Percentiles rank a stretch among this genome's conserved stretches.
phyloP scores from a whole-genome alignment of 1,284 basidiomycete genomes.

The Ganoderma multipileum region DNA sequence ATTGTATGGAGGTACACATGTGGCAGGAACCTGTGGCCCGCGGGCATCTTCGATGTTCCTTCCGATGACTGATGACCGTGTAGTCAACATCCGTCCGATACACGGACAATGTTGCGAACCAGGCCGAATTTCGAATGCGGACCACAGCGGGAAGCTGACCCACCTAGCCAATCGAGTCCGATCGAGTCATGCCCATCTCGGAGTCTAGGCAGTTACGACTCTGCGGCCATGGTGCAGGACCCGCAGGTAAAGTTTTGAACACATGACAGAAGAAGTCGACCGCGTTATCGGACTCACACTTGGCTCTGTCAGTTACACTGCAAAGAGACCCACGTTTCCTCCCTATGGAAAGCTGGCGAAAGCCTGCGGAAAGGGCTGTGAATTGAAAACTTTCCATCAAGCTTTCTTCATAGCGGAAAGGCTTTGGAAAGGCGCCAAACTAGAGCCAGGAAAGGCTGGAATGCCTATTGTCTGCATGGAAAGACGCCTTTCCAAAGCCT shows the following conservation, averaged over 20 bases:
- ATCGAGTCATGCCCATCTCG: conserved; percentile 50
- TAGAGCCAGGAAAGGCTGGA: neutral
- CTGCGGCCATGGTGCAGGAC: conserved; percentile 59
- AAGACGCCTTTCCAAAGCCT: neutral
- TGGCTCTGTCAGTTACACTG: neutral
- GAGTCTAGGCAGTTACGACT: conserved; percentile 66
- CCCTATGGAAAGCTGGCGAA: too few species aligned
- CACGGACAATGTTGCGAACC: conserved; percentile 53
- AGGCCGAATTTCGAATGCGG: neutral
- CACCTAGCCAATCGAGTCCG: conserved; percentile 52
- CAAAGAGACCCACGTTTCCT: too few species aligned
- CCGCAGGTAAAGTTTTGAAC: conserved; percentile 75
- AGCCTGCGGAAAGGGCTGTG: neutral
- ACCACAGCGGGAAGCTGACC: conserved; percentile 32
- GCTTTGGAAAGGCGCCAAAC: neutral
- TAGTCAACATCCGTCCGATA: conserved; percentile 56
- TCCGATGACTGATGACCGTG: conserved; percentile 5
- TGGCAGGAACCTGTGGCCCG: neutral
- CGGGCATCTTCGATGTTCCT: conserved; percentile 7
- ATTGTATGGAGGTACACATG: neutral
- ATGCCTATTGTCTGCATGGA: neutral
- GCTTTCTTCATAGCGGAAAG: neutral
- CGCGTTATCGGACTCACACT: conserved; percentile 79
- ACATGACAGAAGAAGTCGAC: conserved; percentile 73
- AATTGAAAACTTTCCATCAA: neutral